Evolutionary conservation across 2,329 filamentous ascomycete genomes (phyloP), one percentile per base, ranked within the genome.

Genomic region (Fusarium phyllophilum): DNA sequence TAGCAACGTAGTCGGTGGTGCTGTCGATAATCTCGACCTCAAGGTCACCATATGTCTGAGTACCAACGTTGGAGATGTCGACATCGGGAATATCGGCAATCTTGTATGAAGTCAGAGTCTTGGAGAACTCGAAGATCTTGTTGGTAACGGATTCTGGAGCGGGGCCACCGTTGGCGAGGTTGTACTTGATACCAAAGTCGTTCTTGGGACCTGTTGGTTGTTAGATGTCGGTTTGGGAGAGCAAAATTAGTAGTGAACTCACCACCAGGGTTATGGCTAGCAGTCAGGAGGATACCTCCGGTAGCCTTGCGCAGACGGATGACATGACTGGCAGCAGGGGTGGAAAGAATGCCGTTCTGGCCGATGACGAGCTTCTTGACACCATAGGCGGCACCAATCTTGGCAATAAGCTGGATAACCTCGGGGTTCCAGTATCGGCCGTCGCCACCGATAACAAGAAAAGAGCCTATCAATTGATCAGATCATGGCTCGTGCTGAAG

Each of bases 101-200:
- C 86, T 98, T 97, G 90, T 98, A 99, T 57, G 93, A 94, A 49
- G 91, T 94, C 78, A 99, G 89, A 73, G 89, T 91, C 89, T 98
- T 98, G 78, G 96, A 96, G 70, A 92, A 91, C 79, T 96, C 94
- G 86, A 90, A 98, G 83, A 99, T 98, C 87, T 97, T 97, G 91
- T 99, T 97, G 77, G 96, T 99, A 76, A 99, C 94, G 62, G 93
- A 92, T 85, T 99, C 96, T 67, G 96, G 96, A 64, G 96, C 96
- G 48, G 96, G 96, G 64, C 95, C 96, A 79, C 96, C 96, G 81
- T 99, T 98, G 83, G 94, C 88, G 68, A 99, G 89, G 89, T 99
- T 99, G 90, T 99, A 99, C 88, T 99, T 99, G 91, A 99, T 99
- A 78, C 96, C 96, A 79, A 99, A 99, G 85, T 99, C 96, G 82